Evolutionary conservation across 129 eudicot species (phyloP).

Genomic region (Scalesia atractyloides): DNA sequence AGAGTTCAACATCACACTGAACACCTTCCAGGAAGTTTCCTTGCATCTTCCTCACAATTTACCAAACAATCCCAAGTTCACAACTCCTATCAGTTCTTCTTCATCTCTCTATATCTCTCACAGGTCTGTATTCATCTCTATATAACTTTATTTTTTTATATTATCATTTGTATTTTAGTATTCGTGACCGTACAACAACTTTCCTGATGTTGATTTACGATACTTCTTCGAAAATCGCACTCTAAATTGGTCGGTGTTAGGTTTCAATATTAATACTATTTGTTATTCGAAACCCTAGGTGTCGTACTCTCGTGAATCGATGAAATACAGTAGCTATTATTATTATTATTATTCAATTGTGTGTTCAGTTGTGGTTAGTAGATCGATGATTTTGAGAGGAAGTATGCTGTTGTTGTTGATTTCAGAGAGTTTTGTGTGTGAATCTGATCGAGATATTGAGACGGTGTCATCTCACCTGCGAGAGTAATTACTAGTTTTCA

Average conservation of each 20-base stretch:
- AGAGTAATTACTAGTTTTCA: conserved; percentile 31
- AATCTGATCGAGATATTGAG: conserved; percentile 15
- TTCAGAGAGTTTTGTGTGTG: neutral
- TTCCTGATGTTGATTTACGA: too few relatives aligned
- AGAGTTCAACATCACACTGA: too few relatives aligned
- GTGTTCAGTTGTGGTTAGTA: neutral
- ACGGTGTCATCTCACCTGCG: conserved; percentile 95
- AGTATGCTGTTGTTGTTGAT: conserved; percentile 12
- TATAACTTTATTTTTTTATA: too few relatives aligned
- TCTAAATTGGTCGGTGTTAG: conserved; percentile 19
- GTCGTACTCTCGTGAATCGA: conserved; percentile 14
- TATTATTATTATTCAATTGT: neutral
- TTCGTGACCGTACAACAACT: too few relatives aligned
- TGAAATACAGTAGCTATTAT: neutral
- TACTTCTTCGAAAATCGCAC: conserved; percentile 6
- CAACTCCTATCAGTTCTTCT: too few relatives aligned
- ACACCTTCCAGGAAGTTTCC: too few relatives aligned
- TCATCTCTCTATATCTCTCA: too few relatives aligned
- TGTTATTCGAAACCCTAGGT: conserved; percentile 23
- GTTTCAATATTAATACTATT: neutral
- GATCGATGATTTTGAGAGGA: conserved; percentile 13
- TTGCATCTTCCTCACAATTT: too few relatives aligned
- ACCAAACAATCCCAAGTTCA: too few relatives aligned
- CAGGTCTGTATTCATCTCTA: too few relatives aligned
- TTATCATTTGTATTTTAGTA: too few relatives aligned